Percentiles rank a stretch among this genome's conserved stretches.
Evolutionary conservation across 2,329 filamentous ascomycete species (phyloP).

Genomic region (Phialophora expanda): DNA sequence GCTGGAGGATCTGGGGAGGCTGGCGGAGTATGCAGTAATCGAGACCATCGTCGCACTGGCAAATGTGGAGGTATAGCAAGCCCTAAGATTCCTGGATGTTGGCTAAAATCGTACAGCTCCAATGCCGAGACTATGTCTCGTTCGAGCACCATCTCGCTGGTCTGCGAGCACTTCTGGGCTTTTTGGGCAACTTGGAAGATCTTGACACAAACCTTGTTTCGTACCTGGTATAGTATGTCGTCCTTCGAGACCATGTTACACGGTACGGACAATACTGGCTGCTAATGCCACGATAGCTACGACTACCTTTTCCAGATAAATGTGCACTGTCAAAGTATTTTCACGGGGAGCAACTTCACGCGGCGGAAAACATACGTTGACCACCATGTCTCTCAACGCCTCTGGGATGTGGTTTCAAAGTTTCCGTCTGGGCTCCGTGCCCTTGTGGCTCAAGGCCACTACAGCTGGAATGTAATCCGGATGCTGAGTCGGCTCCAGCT

Average conservation of each 20-base stretch:
- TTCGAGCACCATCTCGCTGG: neutral
- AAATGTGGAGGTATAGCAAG: neutral
- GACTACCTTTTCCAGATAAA: neutral
- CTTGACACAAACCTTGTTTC: neutral
- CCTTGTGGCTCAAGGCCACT: neutral
- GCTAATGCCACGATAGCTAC: neutral
- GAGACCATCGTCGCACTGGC: constrained; percentile 2
- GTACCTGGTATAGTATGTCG: neutral
- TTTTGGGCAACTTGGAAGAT: neutral
- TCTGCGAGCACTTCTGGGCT: neutral
- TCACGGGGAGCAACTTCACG: neutral
- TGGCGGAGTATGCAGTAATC: neutral
- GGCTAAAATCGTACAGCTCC: neutral
- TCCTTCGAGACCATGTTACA: neutral
- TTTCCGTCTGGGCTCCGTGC: neutral
- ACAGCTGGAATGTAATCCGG: neutral
- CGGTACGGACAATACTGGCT: neutral
- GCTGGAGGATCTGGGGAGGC: neutral
- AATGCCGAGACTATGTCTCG: neutral
- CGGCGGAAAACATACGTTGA: neutral
- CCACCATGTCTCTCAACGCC: neutral
- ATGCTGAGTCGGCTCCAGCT: neutral
- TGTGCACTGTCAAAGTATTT: neutral
- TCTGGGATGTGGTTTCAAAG: neutral
- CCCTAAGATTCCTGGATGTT: neutral